Evolutionary conservation across 2,329 filamentous ascomycete genomes (phyloP).

Genomic region (Alternaria solani): DNA sequence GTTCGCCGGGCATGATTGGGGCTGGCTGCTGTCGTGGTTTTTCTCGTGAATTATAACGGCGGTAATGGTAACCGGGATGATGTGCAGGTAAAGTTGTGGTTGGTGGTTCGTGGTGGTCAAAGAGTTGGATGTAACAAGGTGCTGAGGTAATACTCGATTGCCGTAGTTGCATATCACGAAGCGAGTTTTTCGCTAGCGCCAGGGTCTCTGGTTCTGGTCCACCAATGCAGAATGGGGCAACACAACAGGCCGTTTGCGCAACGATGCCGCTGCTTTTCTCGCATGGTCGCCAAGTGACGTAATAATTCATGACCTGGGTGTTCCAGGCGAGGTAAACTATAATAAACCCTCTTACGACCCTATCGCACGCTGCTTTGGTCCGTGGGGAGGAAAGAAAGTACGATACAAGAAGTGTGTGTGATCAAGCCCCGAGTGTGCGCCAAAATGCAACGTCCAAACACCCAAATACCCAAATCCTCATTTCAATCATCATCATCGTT

Average conservation of each 20-base stretch:
- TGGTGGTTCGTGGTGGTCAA: not conserved
- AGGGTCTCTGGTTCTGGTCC: slow-evolving; percentile 17
- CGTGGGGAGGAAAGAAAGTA: slow-evolving; percentile 29
- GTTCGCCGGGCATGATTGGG: slow-evolving; percentile 43
- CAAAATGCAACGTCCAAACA: slow-evolving; percentile 36
- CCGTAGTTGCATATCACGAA: slow-evolving; percentile 10
- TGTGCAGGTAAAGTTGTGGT: not conserved
- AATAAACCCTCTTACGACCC: slow-evolving; percentile 27
- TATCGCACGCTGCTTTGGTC: slow-evolving; percentile 42
- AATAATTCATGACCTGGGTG: slow-evolving; percentile 11
- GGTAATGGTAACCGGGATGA: not conserved
- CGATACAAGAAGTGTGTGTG: slow-evolving; percentile 32
- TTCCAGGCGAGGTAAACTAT: slow-evolving; percentile 18
- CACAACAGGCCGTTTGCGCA: slow-evolving; percentile 7
- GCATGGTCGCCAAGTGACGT: slow-evolving; percentile 23
- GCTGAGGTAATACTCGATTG: slow-evolving; percentile 30
- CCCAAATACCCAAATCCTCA: slow-evolving; percentile 31
- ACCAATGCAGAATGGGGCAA: slow-evolving; percentile 14
- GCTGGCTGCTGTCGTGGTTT: not conserved
- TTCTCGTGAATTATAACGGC: no score
- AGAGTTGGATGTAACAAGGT: slow-evolving; percentile 3
- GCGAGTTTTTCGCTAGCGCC: slow-evolving; percentile 43
- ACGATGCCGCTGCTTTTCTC: slow-evolving; percentile 16
- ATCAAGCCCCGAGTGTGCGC: slow-evolving; percentile 30
- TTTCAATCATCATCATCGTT: slow-evolving; percentile 53